A percentile compares a stretch with the other conserved stretches of the same genome.
These are phyloP conservation scores for Salix purpurea DNA, from an alignment of 345 rosid species.

Conservation along the genomic window DNA sequence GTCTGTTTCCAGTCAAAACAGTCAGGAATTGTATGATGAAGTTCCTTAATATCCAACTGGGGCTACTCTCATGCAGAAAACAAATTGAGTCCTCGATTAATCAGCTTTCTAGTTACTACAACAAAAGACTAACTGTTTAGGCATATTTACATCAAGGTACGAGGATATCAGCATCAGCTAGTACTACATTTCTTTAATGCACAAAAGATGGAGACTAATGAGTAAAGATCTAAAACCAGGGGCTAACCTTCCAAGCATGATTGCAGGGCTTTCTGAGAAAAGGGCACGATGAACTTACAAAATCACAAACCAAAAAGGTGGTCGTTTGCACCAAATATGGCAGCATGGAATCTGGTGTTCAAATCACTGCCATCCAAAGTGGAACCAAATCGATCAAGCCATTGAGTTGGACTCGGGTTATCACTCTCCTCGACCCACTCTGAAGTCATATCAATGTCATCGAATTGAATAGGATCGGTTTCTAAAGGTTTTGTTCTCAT, in stretches of 20 bases:
- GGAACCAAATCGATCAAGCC: constrained; percentile 84
- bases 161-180: background rate
- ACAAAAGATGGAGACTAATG: background rate
- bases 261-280: background rate
- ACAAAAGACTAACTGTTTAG: too few relatives aligned
- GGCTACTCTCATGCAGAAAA: too few relatives aligned
- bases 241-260: background rate
- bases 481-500: constrained; percentile 46
- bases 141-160: too few relatives aligned
- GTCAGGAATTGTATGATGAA: too few relatives aligned
- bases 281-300: background rate
- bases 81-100: too few relatives aligned
- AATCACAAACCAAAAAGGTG: constrained; percentile 64
- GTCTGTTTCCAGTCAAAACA: too few relatives aligned
- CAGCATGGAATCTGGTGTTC: constrained; percentile 67
- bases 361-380: constrained; percentile 71
- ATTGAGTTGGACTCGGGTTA: constrained; percentile 62
- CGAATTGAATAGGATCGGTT: constrained; percentile 54
- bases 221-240: background rate
- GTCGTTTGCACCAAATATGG: constrained; percentile 56
- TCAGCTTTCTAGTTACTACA: too few relatives aligned
- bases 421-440: constrained; percentile 92
- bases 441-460: constrained; percentile 86
- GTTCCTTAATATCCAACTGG: too few relatives aligned
- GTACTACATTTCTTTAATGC: background rate